Conservation (phyloP, 139 green algal species). For the Mychonastes homosphaera region DNA sequence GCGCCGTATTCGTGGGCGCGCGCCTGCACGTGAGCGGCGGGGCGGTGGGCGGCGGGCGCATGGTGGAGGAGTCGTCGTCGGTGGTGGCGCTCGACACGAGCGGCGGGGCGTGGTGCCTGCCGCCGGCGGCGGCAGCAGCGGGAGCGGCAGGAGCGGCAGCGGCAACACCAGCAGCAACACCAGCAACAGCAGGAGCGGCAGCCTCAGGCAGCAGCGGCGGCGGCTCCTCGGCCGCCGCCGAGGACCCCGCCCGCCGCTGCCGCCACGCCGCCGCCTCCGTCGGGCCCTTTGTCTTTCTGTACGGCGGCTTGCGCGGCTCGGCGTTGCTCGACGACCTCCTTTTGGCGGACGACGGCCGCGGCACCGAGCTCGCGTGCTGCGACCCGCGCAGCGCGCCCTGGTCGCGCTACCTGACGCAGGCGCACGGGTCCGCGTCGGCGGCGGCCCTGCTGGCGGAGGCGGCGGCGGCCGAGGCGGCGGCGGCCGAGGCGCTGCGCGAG, state of each 20-base stretch:
- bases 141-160: no score
- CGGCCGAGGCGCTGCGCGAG: conserved; percentile 59
- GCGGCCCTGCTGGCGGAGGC: conserved; percentile 57
- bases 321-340: conserved; percentile 81
- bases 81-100: conserved; percentile 86
- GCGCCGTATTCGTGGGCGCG: conserved; percentile 86
- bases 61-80: conserved; percentile 59
- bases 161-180: background rate
- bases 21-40: conserved; percentile 91
- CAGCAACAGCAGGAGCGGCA: no score
- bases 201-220: no score
- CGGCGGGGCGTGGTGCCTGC: conserved; percentile 55
- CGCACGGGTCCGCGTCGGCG: conserved; percentile 50
- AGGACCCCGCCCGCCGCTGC: conserved; percentile 50
- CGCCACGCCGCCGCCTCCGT: conserved; percentile 76
- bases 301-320: conserved; percentile 74
- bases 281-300: conserved; percentile 89
- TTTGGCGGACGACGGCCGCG: conserved; percentile 59
- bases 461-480: conserved; percentile 74
- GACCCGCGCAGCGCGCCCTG: conserved; percentile 64
- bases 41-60: conserved; percentile 84
- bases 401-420: conserved; percentile 65
- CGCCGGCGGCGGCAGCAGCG: background rate
- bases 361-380: conserved; percentile 66
- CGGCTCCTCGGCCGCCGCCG: conserved; percentile 20